A percentile compares a stretch with the other conserved stretches of the same genome.
Conservation (phyloP, 305 asterid genomes). For the Coffea humblotiana region DNA sequence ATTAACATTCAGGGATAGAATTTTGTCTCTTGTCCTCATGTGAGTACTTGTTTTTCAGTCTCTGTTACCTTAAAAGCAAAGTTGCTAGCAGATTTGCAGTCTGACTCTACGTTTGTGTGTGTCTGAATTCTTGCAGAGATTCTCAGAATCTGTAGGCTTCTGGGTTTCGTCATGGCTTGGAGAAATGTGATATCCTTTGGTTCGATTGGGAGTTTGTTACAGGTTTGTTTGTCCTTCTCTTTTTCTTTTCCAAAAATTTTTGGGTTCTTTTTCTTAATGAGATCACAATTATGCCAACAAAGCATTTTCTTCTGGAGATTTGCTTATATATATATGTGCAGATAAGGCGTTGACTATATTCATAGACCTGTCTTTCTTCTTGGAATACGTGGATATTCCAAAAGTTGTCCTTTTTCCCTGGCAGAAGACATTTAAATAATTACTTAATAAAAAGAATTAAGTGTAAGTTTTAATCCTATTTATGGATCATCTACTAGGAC, state of each 20-base stretch:
- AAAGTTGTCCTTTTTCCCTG: neutral
- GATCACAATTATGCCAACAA: neutral
- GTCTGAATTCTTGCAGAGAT: neutral
- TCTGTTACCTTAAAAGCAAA: neutral
- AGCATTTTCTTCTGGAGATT: neutral
- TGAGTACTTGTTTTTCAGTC: neutral
- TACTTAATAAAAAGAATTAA: neutral
- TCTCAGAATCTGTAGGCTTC: slow-evolving; percentile 11
- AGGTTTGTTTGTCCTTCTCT: slow-evolving; percentile 41
- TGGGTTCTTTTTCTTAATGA: neutral
- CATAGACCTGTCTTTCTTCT: neutral
- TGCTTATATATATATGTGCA: neutral
- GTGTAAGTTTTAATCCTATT: neutral
- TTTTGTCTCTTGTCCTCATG: neutral
- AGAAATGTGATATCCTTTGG: slow-evolving; percentile 40
- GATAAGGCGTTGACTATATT: neutral
- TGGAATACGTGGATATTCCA: neutral
- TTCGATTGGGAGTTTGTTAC: slow-evolving; percentile 53
- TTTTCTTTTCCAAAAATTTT: neutral
- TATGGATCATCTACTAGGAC: neutral
- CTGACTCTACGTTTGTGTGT: neutral
- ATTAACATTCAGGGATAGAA: neutral
- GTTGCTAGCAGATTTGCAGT: neutral
- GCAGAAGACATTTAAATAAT: neutral
- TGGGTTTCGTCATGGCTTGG: slow-evolving; percentile 46